Base-by-base conservation (phyloP, 2,329 filamentous ascomycete genomes). In the Pseudogymnoascus sp. region DNA sequence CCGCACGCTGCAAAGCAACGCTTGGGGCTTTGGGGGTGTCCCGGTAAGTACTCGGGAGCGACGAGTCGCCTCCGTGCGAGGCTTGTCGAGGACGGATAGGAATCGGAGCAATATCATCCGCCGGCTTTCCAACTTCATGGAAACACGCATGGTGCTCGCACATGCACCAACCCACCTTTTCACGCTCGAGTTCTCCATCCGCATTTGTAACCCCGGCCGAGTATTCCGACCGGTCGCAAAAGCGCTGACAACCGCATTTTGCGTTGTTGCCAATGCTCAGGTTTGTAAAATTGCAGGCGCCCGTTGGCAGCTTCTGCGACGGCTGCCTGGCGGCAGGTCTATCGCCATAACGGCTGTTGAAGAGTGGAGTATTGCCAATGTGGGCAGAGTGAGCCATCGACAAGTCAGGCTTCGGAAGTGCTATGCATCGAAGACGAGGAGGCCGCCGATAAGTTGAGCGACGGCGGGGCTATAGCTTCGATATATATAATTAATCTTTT, bases 91-190 rank as follows among this genome's bases (percentile, higher is more conserved):
- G 11, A 1, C 47, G 47, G 10, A 54, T 54, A 13, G 47, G 47
- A 8, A 54, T 54, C 8, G 10, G 47, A 54, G 15, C n/a, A 10
- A 54, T n/a, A 10, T 54, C 47, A 21, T 54, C 47, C 47, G 29
- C 5, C 29, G 29, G 47, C 47, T 54, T 54, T 35, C 36, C 29
- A 41, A 41, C 39, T 58, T 75, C 71, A 71, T 84, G 81, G 68
- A 79, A 83, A 70, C 81, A 83, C 5, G 80, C 80, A 74, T 84
- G 81, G 69, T 84, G 81, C 40, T 78, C 78, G 66, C 81, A 84
- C 61, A 79, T 77, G 70, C 81, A 84, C 70, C 61, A 62, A 60
- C 36, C 15, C 66, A 64, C 61, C 62, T 59, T 36, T 41, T 58
- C 44, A 31, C 31, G 58, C 58, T 60, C 15, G 50, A 60, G 17